These are phyloP conservation scores for Mortierella sp. DNA, from an alignment of 371 early-diverging fungal species.

Conservation along the genomic window DNA sequence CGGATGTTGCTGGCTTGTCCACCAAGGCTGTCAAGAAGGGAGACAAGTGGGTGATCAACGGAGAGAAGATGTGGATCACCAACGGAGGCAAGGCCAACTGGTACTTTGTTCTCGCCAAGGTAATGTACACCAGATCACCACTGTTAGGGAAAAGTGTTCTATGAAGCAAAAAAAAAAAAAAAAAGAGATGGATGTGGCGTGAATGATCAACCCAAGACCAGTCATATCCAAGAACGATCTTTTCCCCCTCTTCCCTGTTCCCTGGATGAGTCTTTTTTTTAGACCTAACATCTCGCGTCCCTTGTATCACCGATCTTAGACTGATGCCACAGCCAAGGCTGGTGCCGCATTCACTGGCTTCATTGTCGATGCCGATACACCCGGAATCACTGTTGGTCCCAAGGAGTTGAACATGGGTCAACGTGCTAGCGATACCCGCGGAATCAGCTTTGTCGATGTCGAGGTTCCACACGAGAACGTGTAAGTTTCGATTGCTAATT, in stretches of 20 bases:
- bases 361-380: slow-evolving; percentile 92
- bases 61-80: slow-evolving; percentile 98
- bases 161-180: slow-evolving; percentile 4
- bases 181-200: not conserved
- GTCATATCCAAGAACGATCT: slow-evolving; percentile 50
- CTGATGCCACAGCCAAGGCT: slow-evolving; percentile 78
- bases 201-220: slow-evolving; percentile 14
- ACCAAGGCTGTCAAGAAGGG: slow-evolving; percentile 89
- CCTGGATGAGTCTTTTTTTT: slow-evolving; percentile 2
- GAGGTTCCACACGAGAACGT: slow-evolving; percentile 91
- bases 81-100: slow-evolving; percentile 97
- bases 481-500: slow-evolving; percentile 32
- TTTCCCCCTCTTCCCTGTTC: not conserved
- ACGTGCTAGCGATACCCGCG: slow-evolving; percentile 92
- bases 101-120: slow-evolving; percentile 96
- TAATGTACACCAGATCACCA: slow-evolving; percentile 7
- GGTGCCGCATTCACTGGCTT: slow-evolving; percentile 97
- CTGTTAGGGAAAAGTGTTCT: not conserved
- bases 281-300: not conserved
- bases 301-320: slow-evolving; percentile 43
- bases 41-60: slow-evolving; percentile 83
- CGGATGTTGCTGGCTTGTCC: slow-evolving; percentile 94
- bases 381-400: slow-evolving; percentile 91
- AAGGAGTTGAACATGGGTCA: slow-evolving; percentile 99
- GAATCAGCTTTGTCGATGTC: slow-evolving; percentile 95